Conservation (phyloP, 768 basidiomycete genomes). For the Leccinum imitatum region DNA sequence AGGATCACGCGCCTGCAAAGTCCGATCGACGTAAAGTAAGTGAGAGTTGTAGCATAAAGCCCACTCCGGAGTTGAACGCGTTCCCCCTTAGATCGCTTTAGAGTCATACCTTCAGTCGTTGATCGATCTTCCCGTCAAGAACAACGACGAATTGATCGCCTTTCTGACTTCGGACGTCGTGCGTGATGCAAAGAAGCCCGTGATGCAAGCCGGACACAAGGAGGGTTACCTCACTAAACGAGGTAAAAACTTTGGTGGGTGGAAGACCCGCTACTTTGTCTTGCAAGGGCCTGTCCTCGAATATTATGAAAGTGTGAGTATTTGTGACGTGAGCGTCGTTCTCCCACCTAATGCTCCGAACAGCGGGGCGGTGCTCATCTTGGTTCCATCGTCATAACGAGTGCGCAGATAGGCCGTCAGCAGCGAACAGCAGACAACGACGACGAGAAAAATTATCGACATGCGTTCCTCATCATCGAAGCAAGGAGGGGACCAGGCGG, state of each 20-base stretch:
- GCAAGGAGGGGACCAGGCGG: slow-evolving; percentile 71
- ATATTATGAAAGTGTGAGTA: slow-evolving; percentile 94
- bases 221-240: slow-evolving; percentile 96
- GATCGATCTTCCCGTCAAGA: slow-evolving; percentile 78
- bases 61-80: slow-evolving; percentile 9
- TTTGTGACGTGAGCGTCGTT: slow-evolving; percentile 3
- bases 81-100: slow-evolving; percentile 54
- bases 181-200: slow-evolving; percentile 70
- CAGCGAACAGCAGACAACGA: slow-evolving; percentile 63
- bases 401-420: slow-evolving; percentile 95
- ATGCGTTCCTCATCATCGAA: slow-evolving; percentile 97
- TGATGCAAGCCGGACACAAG: slow-evolving; percentile 81
- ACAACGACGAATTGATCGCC: slow-evolving; percentile 84
- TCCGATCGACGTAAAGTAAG: slow-evolving; percentile 93
- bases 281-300: slow-evolving; percentile 87
- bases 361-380: slow-evolving; percentile 90
- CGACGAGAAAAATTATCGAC: slow-evolving; percentile 92
- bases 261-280: slow-evolving; percentile 96
- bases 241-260: slow-evolving; percentile 97
- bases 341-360: slow-evolving; percentile 14
- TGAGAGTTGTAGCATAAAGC: background rate
- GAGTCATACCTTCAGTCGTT: slow-evolving; percentile 86
- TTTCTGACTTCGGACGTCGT: slow-evolving; percentile 93
- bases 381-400: slow-evolving; percentile 87
- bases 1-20: slow-evolving; percentile 94